Evolutionary conservation across 1,284 basidiomycete genomes (phyloP).

Genomic region (Boletus semigastroideus): DNA sequence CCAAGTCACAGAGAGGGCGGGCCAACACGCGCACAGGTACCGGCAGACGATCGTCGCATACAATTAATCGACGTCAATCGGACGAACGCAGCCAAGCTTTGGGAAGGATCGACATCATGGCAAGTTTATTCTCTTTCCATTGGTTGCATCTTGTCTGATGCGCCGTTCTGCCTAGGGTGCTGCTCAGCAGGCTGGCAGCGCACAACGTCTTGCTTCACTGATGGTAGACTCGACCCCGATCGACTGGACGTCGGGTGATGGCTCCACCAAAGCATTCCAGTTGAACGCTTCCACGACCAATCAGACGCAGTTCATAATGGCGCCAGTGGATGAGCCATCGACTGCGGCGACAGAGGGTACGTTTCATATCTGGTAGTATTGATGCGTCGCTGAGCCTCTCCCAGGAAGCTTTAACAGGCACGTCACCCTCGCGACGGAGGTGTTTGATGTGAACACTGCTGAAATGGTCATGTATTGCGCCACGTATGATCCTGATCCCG

Average conservation of each 20-base stretch:
- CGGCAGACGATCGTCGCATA: neutral
- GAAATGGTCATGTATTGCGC: constrained; percentile 50
- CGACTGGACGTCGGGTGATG: constrained; percentile 25
- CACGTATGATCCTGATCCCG: constrained; percentile 57
- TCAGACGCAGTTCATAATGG: constrained; percentile 50
- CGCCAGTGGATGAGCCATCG: constrained; percentile 18
- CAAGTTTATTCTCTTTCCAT: constrained; percentile 21
- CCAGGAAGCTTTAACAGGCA: constrained; percentile 20
- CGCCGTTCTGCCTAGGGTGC: neutral
- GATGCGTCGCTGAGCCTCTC: neutral
- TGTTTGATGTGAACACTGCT: constrained; percentile 42
- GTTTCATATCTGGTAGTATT: neutral
- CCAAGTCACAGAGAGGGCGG: constrained; percentile 1
- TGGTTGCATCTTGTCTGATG: neutral
- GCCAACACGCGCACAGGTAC: constrained; percentile 3
- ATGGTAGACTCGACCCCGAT: constrained; percentile 38
- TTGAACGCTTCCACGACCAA: constrained; percentile 57
- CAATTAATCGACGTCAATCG: constrained; percentile 11
- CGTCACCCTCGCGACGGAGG: constrained; percentile 47
- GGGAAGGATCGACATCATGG: constrained; percentile 52
- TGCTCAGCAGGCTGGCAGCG: constrained; percentile 11
- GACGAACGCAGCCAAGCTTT: constrained; percentile 30
- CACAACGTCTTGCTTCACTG: constrained; percentile 46
- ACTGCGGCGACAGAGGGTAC: constrained; percentile 11
- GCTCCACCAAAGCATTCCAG: constrained; percentile 36